Evolutionary conservation across 2,329 filamentous ascomycete genomes (phyloP), one percentile per base, ranked within the genome.

Genomic region (Teratosphaeria pseudoeucalypti): DNA sequence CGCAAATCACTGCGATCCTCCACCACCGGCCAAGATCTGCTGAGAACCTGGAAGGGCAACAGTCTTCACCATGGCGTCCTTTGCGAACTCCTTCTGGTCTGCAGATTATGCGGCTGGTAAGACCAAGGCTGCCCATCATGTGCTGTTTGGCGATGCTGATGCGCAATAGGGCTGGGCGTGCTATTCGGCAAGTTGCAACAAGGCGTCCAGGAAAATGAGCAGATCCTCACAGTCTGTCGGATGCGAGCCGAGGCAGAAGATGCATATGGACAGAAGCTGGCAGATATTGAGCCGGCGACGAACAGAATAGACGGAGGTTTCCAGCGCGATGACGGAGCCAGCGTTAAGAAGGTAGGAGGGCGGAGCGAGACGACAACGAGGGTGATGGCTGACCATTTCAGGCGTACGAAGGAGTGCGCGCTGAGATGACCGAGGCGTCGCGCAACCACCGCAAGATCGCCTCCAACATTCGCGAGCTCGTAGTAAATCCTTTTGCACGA

Each of bases 31-130:
- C 1, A 9, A 55, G 27, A 16, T 32, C 10, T 37, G 7, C 16
- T 6, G 29, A 3, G 27, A 54, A 14, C 52, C n/a, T 54, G 9
- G 12, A 29, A 12, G 3, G 4, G 16, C 29, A 32, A 32, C 29
- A 6, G 5, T 32, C 7, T 23, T 23, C 53, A 58, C 75, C 73
- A 92, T 92, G 89, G 88, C 89, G 67, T 85, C 89, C 70, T 97
- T 99, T 77, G 86, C 91, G 67, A 90, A 92, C 78, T 96, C 92
- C 56, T 97, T 99, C 79, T 99, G 94, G 94, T 96, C 94, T 63
- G 85, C 85, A 73, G 94, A 99, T 82, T 97, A 97, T 81, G 92
- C 92, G 73, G 91, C 89, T 80, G 92, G 88, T 89, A 78, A 74
- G 82, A 32, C 29, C 29, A 7, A 39, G 29, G 47, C 53, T 34